Base-by-base conservation (phyloP, 1,284 basidiomycete species). In the Sanghuangporus baumii region DNA sequence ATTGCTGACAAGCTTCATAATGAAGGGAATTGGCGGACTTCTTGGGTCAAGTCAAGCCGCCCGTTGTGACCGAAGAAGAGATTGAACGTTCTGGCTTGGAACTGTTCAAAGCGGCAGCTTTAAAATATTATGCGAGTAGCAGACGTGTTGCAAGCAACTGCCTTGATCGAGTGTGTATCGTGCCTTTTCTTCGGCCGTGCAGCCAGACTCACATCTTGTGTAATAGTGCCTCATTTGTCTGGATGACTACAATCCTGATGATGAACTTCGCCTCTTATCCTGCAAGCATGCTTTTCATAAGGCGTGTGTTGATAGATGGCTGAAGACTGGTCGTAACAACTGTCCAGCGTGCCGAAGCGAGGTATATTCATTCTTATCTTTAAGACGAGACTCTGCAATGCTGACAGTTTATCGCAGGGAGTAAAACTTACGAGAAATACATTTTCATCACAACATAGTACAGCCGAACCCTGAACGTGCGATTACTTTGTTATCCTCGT, bases 281-380 rank as follows among this genome's bases (percentile, higher is more conserved):
- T 96, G 94, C 75, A 82, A 85, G 67, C 93, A 96, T 74, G 87
- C 84, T 8, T 96, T 93, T 80, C 94, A 96, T 71, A 86, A 86
- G 69, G 78, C 75, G 11, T 96, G 94, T 68, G 92, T 96, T 7
- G 94, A 96, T 74, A 84, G 80, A 65, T 96, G 94, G 94, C 77
- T 96, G 47, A 84, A 89, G 73, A 86, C 83, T 12, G 93, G 93
- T 3, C 81, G 86, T 60, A 96, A 96, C 72, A 92, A 91, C 65
- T 96, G 94, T 71, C 94, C 94, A 16, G 91, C 91, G n/a, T 96
- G 92, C 74, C 85, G 90, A 47, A 81, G 85, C 38, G 85, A 81
- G 76, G 88, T 87, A 63, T 47, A 79, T 72, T 43, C 31, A 18
- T 46, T 43, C 18, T 12, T 8, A 16, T 40, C 51, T 43, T 12